Evolutionary conservation across 257 asterid genomes (phyloP).

Genomic region (Solanum megistacrolobum): DNA sequence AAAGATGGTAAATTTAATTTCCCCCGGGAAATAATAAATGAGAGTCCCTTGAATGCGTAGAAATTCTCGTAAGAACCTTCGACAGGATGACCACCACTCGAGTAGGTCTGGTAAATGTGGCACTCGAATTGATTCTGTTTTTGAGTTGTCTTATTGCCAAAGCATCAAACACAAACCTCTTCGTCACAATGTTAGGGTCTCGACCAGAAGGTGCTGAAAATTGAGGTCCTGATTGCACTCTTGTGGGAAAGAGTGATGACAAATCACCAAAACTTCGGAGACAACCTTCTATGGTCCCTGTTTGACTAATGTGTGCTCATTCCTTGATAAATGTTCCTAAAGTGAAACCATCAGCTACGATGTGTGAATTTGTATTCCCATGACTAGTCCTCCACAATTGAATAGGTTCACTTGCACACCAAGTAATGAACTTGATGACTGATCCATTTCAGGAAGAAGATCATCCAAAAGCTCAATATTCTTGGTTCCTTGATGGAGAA

Average conservation of each 20-base stretch:
- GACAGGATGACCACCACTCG: slow-evolving; percentile 12
- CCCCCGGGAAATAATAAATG: not conserved
- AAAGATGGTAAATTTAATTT: slow-evolving; percentile 6
- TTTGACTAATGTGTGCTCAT: slow-evolving; percentile 9
- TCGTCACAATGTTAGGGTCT: not conserved
- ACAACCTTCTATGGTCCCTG: not conserved
- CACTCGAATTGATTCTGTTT: not conserved
- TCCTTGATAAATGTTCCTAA: slow-evolving; percentile 11
- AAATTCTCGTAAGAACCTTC: not conserved
- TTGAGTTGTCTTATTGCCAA: not conserved
- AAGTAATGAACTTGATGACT: not conserved
- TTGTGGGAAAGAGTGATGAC: slow-evolving; percentile 7
- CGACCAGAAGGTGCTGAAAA: not conserved
- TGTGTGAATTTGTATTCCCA: slow-evolving; percentile 14
- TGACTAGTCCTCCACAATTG: slow-evolving; percentile 18
- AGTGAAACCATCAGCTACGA: slow-evolving; percentile 8
- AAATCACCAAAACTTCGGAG: slow-evolving; percentile 8
- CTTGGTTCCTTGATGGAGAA: not conserved
- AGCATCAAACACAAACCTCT: not conserved
- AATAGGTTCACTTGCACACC: slow-evolving; percentile 1
- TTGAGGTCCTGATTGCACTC: not conserved
- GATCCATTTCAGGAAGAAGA: slow-evolving; percentile 7
- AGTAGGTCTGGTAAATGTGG: not conserved
- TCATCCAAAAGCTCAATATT: not conserved
- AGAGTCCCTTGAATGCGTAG: not conserved